phyloP scores from a whole-genome alignment of 2,329 filamentous ascomycete species.

The Dactylonectria macrodidyma region DNA sequence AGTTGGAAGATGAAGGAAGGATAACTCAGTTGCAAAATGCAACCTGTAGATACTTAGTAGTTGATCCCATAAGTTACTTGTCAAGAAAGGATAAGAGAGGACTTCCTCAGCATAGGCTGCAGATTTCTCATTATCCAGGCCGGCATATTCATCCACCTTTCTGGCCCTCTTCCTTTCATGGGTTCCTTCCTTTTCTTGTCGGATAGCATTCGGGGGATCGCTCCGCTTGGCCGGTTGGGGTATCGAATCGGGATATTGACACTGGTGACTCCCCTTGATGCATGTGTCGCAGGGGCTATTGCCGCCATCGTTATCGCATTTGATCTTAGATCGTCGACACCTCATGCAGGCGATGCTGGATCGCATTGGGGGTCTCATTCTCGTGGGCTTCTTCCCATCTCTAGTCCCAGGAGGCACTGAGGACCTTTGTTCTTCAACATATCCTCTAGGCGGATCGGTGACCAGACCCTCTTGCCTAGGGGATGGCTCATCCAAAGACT shows the following conservation, averaged over 20 bases:
- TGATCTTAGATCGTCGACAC: conserved; percentile 87
- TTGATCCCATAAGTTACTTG: conserved; percentile 76
- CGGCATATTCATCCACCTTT: conserved; percentile 60
- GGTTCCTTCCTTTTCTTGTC: conserved; percentile 59
- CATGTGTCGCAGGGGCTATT: conserved; percentile 82
- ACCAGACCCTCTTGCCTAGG: conserved; percentile 27
- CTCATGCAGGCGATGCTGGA: conserved; percentile 85
- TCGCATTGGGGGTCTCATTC: conserved; percentile 70
- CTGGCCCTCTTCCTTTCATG: conserved; percentile 66
- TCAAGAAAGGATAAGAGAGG: conserved; percentile 74
- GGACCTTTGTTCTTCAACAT: conserved; percentile 31
- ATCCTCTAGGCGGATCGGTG: conserved; percentile 25
- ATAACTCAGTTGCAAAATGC: conserved; percentile 80
- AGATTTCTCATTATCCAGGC: conserved; percentile 55
- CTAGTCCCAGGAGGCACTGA: conserved; percentile 19
- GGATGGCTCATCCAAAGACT: conserved; percentile 22
- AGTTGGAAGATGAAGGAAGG: conserved; percentile 78
- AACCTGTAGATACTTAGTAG: conserved; percentile 79
- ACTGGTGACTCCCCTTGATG: conserved; percentile 79
- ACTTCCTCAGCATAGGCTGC: conserved; percentile 68
- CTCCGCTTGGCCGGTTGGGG: conserved; percentile 58
- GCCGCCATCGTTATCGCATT: conserved; percentile 85
- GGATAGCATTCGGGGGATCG: conserved; percentile 54
- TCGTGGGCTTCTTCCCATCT: conserved; percentile 33
- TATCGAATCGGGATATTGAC: conserved; percentile 74